Evolutionary conservation across 2,329 filamentous ascomycete species (phyloP), one percentile per base, ranked within the genome.

Genomic region (Exserohilum turcica): DNA sequence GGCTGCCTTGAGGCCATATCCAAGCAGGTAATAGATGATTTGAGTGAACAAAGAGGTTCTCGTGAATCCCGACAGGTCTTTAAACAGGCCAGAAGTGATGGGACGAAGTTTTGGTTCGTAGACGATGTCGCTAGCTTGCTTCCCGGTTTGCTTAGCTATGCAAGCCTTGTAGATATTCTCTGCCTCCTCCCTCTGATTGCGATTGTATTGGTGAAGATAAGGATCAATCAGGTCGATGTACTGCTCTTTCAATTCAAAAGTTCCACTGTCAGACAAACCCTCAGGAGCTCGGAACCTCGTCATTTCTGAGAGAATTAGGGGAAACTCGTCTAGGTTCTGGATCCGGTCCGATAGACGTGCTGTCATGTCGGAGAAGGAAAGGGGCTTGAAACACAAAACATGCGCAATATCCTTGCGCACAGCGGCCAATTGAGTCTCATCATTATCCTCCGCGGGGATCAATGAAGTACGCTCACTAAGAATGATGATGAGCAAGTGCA

Each of bases 121-220:
- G 2, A 97, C 92, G 54, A 97, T 87, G 48, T 97, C 92, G 35
- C 91, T 86, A 1, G 84, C 78, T 37, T 87, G 81, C 71, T 92
- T 92, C 15, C 92, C 92, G 0, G 88, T 91, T 76, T 90, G 92
- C 77, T 92, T 92, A 9, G 92, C 90, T 79, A 94, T 86, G 80
- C 90, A 89, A 67, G 89, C 88, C 65, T 89, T 91, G 77, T 94
- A 97, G 3, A 92, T 89, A 62, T 85, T 87, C 74, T 99, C 94
- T 0, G 93, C 91, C 73, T 99, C 94, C 70, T 99, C 94, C 44
- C 94, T 86, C 73, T 97, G 93, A 67, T 99, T 99, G 71, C 96
- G 96, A 67, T 87, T 95, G 74, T 96, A 99, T 70, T 97, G 92
- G 6, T 92, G 90, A 67, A 92, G 94, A 72, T 97, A 99, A 0